Percentiles rank a stretch among this genome's conserved stretches.
These are phyloP conservation scores for Lepraria neglecta DNA, from an alignment of 495 filamentous ascomycete genomes.

Conservation along the genomic window DNA sequence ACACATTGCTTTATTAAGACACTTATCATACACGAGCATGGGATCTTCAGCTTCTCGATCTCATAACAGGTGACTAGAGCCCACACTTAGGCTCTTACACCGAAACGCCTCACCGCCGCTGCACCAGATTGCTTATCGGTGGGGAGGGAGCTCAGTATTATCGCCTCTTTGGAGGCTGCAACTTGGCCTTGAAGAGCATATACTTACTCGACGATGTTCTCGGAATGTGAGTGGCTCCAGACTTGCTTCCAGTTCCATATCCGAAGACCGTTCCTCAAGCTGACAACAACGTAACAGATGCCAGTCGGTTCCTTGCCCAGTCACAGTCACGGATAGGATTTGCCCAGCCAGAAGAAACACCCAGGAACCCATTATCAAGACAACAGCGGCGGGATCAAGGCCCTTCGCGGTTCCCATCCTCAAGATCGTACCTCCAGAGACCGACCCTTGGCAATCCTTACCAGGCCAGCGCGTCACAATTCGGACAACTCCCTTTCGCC, in stretches of 20 bases:
- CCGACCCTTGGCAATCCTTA: constrained; percentile 61
- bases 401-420: constrained; percentile 41
- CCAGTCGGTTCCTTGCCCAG: constrained; percentile 93
- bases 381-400: constrained; percentile 39
- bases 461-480: constrained; percentile 55
- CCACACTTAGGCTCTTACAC: not conserved
- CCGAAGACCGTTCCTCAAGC: constrained; percentile 10
- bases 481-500: constrained; percentile 69
- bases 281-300: constrained; percentile 54
- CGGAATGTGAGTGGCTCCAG: constrained; percentile 70
- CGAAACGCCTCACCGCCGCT: constrained; percentile 6
- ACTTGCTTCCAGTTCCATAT: constrained; percentile 21
- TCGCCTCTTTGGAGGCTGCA: constrained; percentile 8
- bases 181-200: not conserved
- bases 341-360: constrained; percentile 53
- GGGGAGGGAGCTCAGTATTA: constrained; percentile 4
- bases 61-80: not conserved
- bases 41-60: constrained; percentile 9
- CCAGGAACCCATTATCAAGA: constrained; percentile 45
- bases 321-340: constrained; percentile 81
- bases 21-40: not conserved
- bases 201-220: constrained; percentile 63
- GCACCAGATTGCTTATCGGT: constrained; percentile 17
- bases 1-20: not conserved
- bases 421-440: constrained; percentile 48